A percentile compares a stretch with the other conserved stretches of the same genome.
phyloP scores from a whole-genome alignment of 257 asterid genomes.

The Osmanthus fragrans region DNA sequence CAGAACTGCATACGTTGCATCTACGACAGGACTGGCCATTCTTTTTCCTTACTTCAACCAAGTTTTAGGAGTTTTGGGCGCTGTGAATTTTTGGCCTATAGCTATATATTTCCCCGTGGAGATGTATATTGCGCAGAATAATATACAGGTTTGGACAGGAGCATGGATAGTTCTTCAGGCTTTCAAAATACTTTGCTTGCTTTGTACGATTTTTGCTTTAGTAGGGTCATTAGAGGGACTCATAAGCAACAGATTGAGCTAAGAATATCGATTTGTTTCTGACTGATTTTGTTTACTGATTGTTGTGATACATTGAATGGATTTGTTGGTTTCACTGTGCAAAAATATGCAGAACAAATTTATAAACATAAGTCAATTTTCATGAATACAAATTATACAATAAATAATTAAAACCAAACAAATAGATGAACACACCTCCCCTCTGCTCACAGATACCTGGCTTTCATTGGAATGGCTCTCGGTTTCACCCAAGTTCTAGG shows the following conservation, averaged over 20 bases:
- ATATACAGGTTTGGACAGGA: slow-evolving; percentile 54
- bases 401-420: no score
- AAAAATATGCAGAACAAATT: no score
- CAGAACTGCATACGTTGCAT: slow-evolving; percentile 56
- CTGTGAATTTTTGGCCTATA: slow-evolving; percentile 67
- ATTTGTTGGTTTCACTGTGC: no score
- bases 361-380: no score
- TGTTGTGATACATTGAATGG: no score
- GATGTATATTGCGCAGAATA: slow-evolving; percentile 58
- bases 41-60: slow-evolving; percentile 67
- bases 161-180: slow-evolving; percentile 53
- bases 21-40: slow-evolving; percentile 54
- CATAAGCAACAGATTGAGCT: slow-evolving; percentile 42
- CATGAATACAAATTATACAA: no score
- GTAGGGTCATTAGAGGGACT: slow-evolving; percentile 66
- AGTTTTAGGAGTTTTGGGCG: slow-evolving; percentile 68
- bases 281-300: background rate
- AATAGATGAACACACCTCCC: no score
- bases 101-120: slow-evolving; percentile 65
- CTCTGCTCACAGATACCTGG: no score
- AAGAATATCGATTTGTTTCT: background rate
- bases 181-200: slow-evolving; percentile 47
- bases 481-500: no score
- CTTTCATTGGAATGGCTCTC: no score
- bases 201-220: slow-evolving; percentile 48